Conservation (phyloP, 2,329 filamentous ascomycete genomes). For the Camptophora hylomeconis region DNA sequence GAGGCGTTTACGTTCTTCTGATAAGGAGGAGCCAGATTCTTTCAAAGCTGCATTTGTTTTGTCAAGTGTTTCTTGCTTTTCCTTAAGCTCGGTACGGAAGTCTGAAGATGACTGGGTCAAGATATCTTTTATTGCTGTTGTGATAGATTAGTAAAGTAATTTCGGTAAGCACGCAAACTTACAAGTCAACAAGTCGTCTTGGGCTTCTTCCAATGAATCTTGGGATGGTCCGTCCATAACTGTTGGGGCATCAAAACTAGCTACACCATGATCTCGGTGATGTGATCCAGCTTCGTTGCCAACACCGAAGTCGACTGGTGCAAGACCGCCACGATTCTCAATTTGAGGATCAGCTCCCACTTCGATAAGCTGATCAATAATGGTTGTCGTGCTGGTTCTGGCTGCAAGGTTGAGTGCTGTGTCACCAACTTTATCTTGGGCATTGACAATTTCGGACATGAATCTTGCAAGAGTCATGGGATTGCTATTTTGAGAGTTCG, state of each 20-base stretch:
- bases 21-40: slow-evolving; percentile 64
- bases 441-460: slow-evolving; percentile 94
- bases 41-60: slow-evolving; percentile 68
- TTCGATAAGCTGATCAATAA: slow-evolving; percentile 92
- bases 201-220: slow-evolving; percentile 30
- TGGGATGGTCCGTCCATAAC: slow-evolving; percentile 24
- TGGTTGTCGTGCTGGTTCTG: slow-evolving; percentile 81
- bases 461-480: slow-evolving; percentile 78
- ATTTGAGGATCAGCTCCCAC: slow-evolving; percentile 90
- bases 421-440: slow-evolving; percentile 84
- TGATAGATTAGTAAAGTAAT: slow-evolving; percentile 25
- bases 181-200: slow-evolving; percentile 34
- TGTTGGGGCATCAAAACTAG: slow-evolving; percentile 28
- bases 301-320: slow-evolving; percentile 89
- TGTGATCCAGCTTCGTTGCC: slow-evolving; percentile 43
- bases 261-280: slow-evolving; percentile 31
- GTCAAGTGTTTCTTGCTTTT: slow-evolving; percentile 75
- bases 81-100: slow-evolving; percentile 66
- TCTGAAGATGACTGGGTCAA: slow-evolving; percentile 65
- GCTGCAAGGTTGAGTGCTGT: slow-evolving; percentile 91
- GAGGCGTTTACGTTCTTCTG: slow-evolving; percentile 60
- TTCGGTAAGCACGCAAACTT: slow-evolving; percentile 10
- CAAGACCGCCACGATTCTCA: slow-evolving; percentile 75
- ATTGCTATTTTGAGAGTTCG: slow-evolving; percentile 25
- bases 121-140: slow-evolving; percentile 64